Percentiles rank a stretch among this genome's conserved stretches.
Conservation (phyloP, 2,329 filamentous ascomycete species). For the Aspergillus melleus region DNA sequence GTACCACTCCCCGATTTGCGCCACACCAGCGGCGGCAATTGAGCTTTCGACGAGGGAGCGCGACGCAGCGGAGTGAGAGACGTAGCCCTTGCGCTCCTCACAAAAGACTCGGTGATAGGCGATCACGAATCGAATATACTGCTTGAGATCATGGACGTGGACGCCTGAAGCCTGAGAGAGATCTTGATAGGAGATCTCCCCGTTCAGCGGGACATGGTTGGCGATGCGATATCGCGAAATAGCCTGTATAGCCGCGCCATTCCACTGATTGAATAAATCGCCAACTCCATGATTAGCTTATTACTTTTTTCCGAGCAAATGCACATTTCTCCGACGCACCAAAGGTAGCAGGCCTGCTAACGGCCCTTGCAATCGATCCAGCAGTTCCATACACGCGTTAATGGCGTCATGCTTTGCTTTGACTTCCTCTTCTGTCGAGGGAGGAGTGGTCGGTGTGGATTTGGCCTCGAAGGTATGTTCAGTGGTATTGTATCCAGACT, state of each 20-base stretch:
- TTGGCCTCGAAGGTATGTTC: not conserved
- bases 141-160: not conserved
- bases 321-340: not conserved
- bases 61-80: not conserved
- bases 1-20: not conserved
- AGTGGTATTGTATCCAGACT: not conserved
- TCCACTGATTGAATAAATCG: not conserved
- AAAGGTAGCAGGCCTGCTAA: not conserved
- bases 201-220: not conserved
- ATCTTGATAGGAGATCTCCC: not conserved
- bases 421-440: not conserved
- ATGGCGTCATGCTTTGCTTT: not conserved
- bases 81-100: not conserved
- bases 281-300: not conserved
- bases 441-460: not conserved
- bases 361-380: not conserved
- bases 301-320: not conserved
- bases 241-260: not conserved
- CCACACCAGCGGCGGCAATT: not conserved
- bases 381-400: not conserved
- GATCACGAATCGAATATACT: not conserved
- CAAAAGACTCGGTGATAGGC: not conserved
- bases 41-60: not conserved
- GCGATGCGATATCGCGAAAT: not conserved
- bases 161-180: not conserved